Evolutionary conservation across 139 green algal genomes (phyloP).

Genomic region (Yamagishiella unicocca): DNA sequence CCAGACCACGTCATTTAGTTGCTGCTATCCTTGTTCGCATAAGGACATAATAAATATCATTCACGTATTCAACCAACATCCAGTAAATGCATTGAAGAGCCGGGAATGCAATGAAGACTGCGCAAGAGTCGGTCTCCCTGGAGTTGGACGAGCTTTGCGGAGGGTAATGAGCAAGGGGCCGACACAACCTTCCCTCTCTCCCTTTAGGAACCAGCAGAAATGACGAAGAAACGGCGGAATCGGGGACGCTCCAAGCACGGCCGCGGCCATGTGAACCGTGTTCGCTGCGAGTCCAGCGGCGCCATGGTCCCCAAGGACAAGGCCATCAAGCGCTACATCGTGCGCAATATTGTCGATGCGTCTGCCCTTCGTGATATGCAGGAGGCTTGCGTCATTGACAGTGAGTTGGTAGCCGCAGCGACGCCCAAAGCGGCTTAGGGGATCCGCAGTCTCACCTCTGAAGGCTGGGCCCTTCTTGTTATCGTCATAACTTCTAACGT

Average conservation of each 20-base stretch:
- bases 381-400: conserved; percentile 93
- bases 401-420: conserved; percentile 62
- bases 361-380: conserved; percentile 98
- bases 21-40: too few relatives aligned
- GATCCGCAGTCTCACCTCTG: not conserved
- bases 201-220: conserved; percentile 58
- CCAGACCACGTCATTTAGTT: too few relatives aligned
- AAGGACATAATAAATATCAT: too few relatives aligned
- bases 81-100: too few relatives aligned
- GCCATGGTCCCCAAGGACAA: conserved; percentile 99
- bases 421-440: not conserved
- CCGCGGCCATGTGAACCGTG: conserved; percentile 89
- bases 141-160: not conserved
- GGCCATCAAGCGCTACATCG: conserved; percentile 99
- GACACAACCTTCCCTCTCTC: conserved; percentile 41
- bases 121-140: not conserved
- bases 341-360: conserved; percentile 98
- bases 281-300: conserved; percentile 96
- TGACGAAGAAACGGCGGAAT: conserved; percentile 93
- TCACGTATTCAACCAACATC: too few relatives aligned
- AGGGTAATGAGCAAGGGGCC: too few relatives aligned
- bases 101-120: not conserved
- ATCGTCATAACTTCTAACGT: not conserved
- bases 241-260: conserved; percentile 92
- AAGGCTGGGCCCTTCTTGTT: not conserved